These are phyloP conservation scores for Macrolepiota dolichaula DNA, from an alignment of 768 basidiomycete species.

Conservation along the genomic window DNA sequence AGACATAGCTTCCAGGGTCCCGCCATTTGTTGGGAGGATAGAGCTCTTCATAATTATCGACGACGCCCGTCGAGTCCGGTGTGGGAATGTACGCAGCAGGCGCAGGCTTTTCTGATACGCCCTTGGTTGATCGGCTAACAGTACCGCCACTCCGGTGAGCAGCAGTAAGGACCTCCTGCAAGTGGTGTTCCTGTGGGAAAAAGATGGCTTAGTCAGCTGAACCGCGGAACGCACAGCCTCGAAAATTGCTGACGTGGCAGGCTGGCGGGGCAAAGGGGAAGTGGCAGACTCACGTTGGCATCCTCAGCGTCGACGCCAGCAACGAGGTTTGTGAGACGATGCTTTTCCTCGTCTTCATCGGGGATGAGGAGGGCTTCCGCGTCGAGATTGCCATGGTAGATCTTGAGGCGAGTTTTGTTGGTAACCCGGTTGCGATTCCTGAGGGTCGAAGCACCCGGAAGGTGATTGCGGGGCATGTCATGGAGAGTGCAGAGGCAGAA, in stretches of 20 bases:
- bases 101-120: conserved; percentile 30
- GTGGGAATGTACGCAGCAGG: conserved; percentile 84
- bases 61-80: conserved; percentile 82
- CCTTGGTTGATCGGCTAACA: conserved; percentile 18
- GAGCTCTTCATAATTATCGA: conserved; percentile 72
- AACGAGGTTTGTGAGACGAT: conserved; percentile 68
- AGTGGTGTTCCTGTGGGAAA: conserved; percentile 46
- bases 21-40: conserved; percentile 71
- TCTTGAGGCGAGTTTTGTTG: conserved; percentile 87
- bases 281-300: conserved; percentile 72
- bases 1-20: conserved; percentile 75
- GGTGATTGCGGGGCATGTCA: conserved; percentile 86
- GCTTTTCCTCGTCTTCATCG: conserved; percentile 84
- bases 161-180: conserved; percentile 48
- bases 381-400: conserved; percentile 79
- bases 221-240: conserved; percentile 52
- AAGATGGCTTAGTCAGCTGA: conserved; percentile 38
- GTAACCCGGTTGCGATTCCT: conserved; percentile 88
- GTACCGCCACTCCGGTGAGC: conserved; percentile 27
- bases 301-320: conserved; percentile 92
- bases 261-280: conserved; percentile 23
- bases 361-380: conserved; percentile 77
- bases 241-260: conserved; percentile 37
- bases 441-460: conserved; percentile 73
- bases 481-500: conserved; percentile 48